Percentiles rank a stretch among this genome's conserved stretches.
phyloP scores from a whole-genome alignment of 2,329 filamentous ascomycete species.

The Aspergillus transmontanensis region DNA sequence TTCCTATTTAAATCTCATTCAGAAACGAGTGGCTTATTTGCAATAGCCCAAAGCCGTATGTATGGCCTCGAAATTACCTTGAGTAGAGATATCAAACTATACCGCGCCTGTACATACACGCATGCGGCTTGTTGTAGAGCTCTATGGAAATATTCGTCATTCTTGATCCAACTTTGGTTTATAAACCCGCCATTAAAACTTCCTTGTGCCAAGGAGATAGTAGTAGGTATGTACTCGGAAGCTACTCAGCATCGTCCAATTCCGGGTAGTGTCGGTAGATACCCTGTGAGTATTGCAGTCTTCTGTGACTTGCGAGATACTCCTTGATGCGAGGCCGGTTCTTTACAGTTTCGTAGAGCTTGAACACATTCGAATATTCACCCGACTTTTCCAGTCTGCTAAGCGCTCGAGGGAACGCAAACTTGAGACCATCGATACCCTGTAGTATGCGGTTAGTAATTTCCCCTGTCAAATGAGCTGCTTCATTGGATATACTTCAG shows the following conservation, averaged over 20 bases:
- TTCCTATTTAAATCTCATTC: too few relatives aligned
- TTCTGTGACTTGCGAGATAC: not conserved
- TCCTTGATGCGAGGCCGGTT: not conserved
- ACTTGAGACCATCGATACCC: not conserved
- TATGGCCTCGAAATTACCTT: too few relatives aligned
- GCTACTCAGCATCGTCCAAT: not conserved
- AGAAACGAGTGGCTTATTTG: too few relatives aligned
- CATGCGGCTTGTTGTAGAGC: too few relatives aligned
- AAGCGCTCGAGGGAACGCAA: not conserved
- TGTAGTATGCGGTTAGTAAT: not conserved
- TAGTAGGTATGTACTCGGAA: not conserved
- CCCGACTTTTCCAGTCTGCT: not conserved
- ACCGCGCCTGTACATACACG: too few relatives aligned
- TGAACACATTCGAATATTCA: not conserved
- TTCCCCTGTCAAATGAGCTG: not conserved
- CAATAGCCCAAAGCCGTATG: too few relatives aligned
- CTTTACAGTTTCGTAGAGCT: not conserved
- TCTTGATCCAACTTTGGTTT: not conserved
- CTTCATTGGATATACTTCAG: not conserved
- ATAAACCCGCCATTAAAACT: not conserved
- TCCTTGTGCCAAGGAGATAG: not conserved
- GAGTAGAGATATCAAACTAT: too few relatives aligned
- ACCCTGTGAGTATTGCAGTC: not conserved
- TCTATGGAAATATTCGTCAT: too few relatives aligned
- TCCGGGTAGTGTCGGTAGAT: constrained; percentile 2